Conservation (phyloP, 139 green algal species). For the Microglena sp. region DNA sequence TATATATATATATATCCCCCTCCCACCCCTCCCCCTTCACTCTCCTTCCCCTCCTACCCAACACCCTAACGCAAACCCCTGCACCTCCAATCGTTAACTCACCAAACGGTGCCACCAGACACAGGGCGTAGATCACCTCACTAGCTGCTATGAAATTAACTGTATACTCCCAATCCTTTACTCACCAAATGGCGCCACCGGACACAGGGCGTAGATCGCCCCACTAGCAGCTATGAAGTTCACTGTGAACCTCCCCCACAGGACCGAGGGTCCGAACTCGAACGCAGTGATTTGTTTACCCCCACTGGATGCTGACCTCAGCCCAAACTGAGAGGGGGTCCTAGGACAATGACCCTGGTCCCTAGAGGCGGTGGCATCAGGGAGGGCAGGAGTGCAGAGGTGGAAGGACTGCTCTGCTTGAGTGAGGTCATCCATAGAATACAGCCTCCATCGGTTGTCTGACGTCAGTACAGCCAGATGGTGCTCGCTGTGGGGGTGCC, state of each 20-base stretch:
- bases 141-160: slow-evolving; percentile 30
- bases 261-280: slow-evolving; percentile 1
- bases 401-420: slow-evolving; percentile 28
- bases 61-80: background rate
- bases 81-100: background rate
- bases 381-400: background rate
- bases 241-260: slow-evolving; percentile 40
- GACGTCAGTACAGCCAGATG: slow-evolving; percentile 24
- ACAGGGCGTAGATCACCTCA: slow-evolving; percentile 35
- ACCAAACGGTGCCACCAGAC: slow-evolving; percentile 49
- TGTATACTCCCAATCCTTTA: background rate
- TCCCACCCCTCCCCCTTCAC: too few relatives aligned
- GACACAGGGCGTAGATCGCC: slow-evolving; percentile 36
- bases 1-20: too few relatives aligned
- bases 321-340: background rate
- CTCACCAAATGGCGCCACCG: slow-evolving; percentile 44
- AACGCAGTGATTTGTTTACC: slow-evolving; percentile 4
- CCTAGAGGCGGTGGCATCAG: background rate
- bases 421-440: slow-evolving; percentile 16
- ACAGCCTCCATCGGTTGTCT: slow-evolving; percentile 26
- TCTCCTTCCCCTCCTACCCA: background rate
- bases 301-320: background rate
- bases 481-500: slow-evolving; percentile 30
- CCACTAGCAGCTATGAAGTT: slow-evolving; percentile 35
- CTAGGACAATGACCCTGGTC: background rate